Conservation (phyloP, 2,329 filamentous ascomycete species). For the Sclerotinia trifoliorum region DNA sequence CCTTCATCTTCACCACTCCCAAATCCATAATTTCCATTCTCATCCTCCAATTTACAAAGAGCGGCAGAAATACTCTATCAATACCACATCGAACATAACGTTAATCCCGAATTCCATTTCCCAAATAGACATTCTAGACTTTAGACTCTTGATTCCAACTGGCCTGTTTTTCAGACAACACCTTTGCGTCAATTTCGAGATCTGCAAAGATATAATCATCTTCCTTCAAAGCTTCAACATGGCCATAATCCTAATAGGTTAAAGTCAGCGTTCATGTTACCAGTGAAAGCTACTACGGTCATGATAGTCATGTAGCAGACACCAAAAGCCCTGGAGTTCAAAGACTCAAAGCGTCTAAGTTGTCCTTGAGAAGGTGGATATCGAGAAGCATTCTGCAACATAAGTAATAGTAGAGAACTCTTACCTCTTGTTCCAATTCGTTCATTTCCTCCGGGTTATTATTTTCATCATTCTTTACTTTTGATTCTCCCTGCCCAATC, state of each 20-base stretch:
- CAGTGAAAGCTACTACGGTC: constrained; percentile 38
- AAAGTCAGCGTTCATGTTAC: background rate
- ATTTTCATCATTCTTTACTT: constrained; percentile 55
- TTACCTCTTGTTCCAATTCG: constrained; percentile 71
- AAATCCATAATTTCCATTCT: too few species aligned
- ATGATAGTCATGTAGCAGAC: background rate
- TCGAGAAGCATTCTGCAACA: background rate
- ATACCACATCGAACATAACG: too few species aligned
- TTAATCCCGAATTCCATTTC: too few species aligned
- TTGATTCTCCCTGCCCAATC: constrained; percentile 65
- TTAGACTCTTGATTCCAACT: too few species aligned
- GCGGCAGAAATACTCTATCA: too few species aligned
- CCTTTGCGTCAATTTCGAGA: constrained; percentile 56
- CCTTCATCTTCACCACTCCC: background rate
- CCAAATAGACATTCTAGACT: too few species aligned
- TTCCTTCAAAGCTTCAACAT: constrained; percentile 44
- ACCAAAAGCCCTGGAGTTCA: background rate
- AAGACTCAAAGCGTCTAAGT: fast-evolving
- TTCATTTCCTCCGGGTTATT: constrained; percentile 68
- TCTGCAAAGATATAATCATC: constrained; percentile 51
- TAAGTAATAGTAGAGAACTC: background rate
- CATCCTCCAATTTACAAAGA: too few species aligned
- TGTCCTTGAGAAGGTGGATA: too few species aligned
- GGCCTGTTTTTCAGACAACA: constrained; percentile 36
- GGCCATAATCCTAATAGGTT: constrained; percentile 51